Base-by-base conservation (phyloP, 2,329 filamentous ascomycete species). In the Tolypocladium paradoxum region DNA sequence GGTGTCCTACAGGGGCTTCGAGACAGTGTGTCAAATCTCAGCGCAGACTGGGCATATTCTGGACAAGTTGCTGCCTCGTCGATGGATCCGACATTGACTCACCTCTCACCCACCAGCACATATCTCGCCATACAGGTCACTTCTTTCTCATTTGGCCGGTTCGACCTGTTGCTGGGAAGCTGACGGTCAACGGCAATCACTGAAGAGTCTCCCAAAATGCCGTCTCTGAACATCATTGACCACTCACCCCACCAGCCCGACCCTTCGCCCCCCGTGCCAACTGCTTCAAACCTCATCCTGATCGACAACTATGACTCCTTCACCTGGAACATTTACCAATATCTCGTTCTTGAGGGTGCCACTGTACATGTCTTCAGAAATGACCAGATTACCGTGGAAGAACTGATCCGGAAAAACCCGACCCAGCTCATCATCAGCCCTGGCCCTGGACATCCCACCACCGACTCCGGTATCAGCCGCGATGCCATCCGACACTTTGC, bases 291-390 rank as follows among this genome's bases (percentile, higher is more conserved):
- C 70, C 79, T 99, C 54, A 81, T 99, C 57, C 79, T 99, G 58
- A 96, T 99, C 64, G 93, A 99, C 77, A 99, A 99, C 73, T 99
- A 97, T 71, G 93, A 99, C 71, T 97, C 93, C 4, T 99, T 99
- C 70, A 96, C 92, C 55, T 99, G 91, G 90, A 99, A 99, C 66
- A 90, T 99, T 55, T 99, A 97, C 70, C 95, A 99, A 70, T 99
- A 99, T 65, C 83, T 99, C 1, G 87, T 92, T 7, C 83, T 99
- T n/a, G 93, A 97, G 69, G 93, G 93, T 34, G 93, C 95, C 31
- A 87, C 77, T 1, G 93, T 96, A 50, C 88, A 85, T 4, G 93
- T 99, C 22, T 88, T 84, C 71, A 83, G 93, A 62, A 99, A 99
- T 66, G 92, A 99, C 71, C 84, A 96, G 69, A 84, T 97, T 61